Conservation (phyloP, 31 red algal genomes). For the Endocladia muricata region DNA sequence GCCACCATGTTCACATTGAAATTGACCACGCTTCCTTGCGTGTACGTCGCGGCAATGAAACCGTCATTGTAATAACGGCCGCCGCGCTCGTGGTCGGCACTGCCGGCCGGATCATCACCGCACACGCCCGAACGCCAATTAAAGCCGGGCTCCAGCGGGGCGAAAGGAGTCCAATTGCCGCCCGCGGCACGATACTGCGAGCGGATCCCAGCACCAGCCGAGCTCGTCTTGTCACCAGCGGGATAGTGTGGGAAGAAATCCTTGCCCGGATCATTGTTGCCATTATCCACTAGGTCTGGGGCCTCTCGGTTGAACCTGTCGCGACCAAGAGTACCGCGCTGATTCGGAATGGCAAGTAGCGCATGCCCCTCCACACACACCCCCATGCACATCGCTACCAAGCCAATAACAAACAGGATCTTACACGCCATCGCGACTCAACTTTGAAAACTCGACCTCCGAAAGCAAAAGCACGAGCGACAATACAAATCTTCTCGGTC, state of each 20-base stretch:
- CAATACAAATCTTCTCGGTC: too few relatives aligned
- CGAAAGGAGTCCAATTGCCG: constrained; percentile 49
- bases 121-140: constrained; percentile 73
- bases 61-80: constrained; percentile 46
- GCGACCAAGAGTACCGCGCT: neutral
- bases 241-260: constrained; percentile 66
- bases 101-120: constrained; percentile 22
- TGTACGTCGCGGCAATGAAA: constrained; percentile 15
- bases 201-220: constrained; percentile 25
- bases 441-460: too few relatives aligned
- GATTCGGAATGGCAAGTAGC: too few relatives aligned
- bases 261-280: neutral
- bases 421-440: too few relatives aligned
- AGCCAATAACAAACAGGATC: too few relatives aligned
- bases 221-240: constrained; percentile 44
- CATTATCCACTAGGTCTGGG: neutral
- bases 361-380: too few relatives aligned
- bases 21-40: constrained; percentile 19
- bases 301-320: constrained; percentile 10
- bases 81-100: constrained; percentile 49
- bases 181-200: constrained; percentile 31
- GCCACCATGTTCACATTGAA: constrained; percentile 49
- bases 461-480: too few relatives aligned
- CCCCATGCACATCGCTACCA: too few relatives aligned
- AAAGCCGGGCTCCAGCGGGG: constrained; percentile 33